A percentile compares a stretch with the other conserved stretches of the same genome.
phyloP scores from a whole-genome alignment of 2,329 filamentous ascomycete species.

The Ophiocordyceps unilateralis region DNA sequence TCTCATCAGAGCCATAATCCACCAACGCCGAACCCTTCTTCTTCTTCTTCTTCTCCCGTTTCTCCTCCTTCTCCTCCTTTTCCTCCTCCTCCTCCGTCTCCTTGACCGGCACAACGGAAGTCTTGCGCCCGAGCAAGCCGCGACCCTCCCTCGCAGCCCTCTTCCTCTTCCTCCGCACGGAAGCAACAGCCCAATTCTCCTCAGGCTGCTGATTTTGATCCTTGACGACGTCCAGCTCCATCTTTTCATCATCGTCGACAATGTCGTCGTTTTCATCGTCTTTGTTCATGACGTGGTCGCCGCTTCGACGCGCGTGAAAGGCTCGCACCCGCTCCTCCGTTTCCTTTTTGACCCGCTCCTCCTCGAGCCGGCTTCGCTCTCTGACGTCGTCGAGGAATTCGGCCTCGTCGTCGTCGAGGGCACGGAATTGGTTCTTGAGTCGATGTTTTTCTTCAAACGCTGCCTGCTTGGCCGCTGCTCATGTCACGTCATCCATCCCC shows the following conservation, averaged over 20 bases:
- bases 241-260: background rate
- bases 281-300: too few relatives aligned
- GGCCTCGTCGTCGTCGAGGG: conserved; percentile 63
- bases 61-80: background rate
- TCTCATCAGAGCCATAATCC: conserved; percentile 36
- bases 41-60: conserved; percentile 5
- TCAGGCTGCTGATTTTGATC: background rate
- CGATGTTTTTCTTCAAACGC: conserved; percentile 60
- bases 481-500: too few relatives aligned
- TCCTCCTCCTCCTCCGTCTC: conserved; percentile 11
- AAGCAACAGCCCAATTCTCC: background rate
- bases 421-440: conserved; percentile 60
- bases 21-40: conserved; percentile 24
- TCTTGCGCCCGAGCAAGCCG: conserved; percentile 1
- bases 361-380: conserved; percentile 30
- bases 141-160: conserved; percentile 5
- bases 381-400: conserved; percentile 51
- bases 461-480: conserved; percentile 58
- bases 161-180: background rate
- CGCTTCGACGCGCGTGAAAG: conserved; percentile 24
- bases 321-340: conserved; percentile 36
- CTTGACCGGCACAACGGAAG: background rate
- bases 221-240: background rate
- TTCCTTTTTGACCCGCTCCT: conserved; percentile 35
- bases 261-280: background rate